Percentiles rank a stretch among this genome's conserved stretches.
Conservation (phyloP, 2,329 filamentous ascomycete species). For the Scytalidium sp. region DNA sequence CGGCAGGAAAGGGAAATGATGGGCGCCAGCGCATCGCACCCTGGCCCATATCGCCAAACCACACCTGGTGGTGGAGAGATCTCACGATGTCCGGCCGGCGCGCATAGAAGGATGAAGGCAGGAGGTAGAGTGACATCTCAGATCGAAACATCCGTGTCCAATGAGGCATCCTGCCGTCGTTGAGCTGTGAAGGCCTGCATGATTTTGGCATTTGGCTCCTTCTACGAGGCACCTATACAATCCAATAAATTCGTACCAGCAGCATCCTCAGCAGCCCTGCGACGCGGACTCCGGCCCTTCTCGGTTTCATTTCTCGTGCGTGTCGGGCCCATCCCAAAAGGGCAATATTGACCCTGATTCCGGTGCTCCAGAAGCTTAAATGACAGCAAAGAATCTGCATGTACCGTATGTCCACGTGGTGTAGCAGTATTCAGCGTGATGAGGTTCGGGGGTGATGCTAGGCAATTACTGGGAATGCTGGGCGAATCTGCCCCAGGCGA, state of each 20-base stretch:
- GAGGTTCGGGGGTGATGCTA: slow-evolving; percentile 1
- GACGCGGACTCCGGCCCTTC: slow-evolving; percentile 9
- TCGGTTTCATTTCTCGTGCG: slow-evolving; percentile 13
- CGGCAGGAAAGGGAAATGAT: not conserved
- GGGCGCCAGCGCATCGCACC: not conserved
- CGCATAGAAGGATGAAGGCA: not conserved
- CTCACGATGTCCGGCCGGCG: not conserved
- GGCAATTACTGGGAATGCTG: slow-evolving; percentile 4
- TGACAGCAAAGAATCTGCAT: slow-evolving; percentile 1
- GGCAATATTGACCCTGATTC: not conserved
- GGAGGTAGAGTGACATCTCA: too few relatives aligned
- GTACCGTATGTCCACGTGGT: not conserved
- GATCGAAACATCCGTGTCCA: not conserved
- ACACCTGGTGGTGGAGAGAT: not conserved
- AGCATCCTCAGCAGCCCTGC: not conserved
- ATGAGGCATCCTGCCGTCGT: not conserved
- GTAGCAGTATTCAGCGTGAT: slow-evolving; percentile 1
- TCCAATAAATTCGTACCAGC: not conserved
- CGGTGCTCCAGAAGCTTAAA: not conserved
- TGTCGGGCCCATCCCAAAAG: slow-evolving; percentile 13
- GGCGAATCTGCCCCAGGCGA: too few relatives aligned
- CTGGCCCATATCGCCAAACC: not conserved
- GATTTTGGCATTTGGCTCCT: not conserved
- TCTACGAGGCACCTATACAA: not conserved
- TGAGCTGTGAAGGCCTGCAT: not conserved